Base-by-base conservation (phyloP, 2,329 filamentous ascomycete genomes). In the Pseudocercospora macadamiae region DNA sequence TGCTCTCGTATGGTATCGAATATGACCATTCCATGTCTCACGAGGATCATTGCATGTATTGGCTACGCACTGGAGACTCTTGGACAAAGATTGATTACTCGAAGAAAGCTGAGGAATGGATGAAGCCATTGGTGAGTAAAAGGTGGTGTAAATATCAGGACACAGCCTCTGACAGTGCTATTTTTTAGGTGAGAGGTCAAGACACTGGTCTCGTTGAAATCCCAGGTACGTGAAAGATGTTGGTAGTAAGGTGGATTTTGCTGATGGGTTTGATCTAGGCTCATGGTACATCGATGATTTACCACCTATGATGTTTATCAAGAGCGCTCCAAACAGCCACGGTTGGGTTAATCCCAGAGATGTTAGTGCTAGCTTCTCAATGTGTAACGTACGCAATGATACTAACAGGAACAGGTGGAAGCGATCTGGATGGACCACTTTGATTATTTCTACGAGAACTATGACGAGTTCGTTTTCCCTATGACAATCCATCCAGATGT, bases 391-490 rank as follows among this genome's bases (percentile, higher is more conserved):
- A n/a, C n/a, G n/a, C n/a, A n/a, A n/a, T n/a, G n/a, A n/a, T n/a
- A n/a, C 28, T 32, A 32, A 12, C 12, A 32, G 28, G 28, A 32
- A 12, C 28, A 32, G 28, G 12, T 32, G 28, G 84, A 88, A 64
- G 82, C 84, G 21, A 81, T 87, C 30, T 88, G 84, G 85, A 78
- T 80, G 71, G 83, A 87, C 57, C 84, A 88, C 63, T 88, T 88
- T 53, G 82, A 87, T 66, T 90, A 90, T 73, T 90, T 88, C 66
- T 91, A 91, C 71, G 78, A 87, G 28, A 87, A 91, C 71, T 88
- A 89, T 62, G 87, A 91, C 67, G 86, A 89, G 66, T 90, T 90
- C 62, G 82, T 90, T 53, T 91, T 91, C 65, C 88, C 88, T 0
- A 88, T 90, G 75, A 90, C 88, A 0, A 87, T 90, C 39, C 88